These are phyloP conservation scores for Daldinia vernicosa DNA, from an alignment of 495 filamentous ascomycete species.

Conservation along the genomic window DNA sequence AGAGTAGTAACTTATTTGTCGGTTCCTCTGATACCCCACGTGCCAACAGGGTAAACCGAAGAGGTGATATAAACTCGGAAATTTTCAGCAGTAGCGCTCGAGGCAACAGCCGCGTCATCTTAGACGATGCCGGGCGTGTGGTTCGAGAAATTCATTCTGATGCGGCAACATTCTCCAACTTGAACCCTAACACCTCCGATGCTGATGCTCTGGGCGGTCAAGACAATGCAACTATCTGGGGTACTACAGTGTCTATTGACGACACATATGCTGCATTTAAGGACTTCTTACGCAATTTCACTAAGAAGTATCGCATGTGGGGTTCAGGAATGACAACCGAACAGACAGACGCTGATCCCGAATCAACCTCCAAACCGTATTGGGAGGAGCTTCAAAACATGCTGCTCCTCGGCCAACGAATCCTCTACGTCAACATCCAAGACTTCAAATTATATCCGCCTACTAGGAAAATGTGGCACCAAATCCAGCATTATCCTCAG, in stretches of 20 bases:
- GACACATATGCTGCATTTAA: constrained; percentile 88
- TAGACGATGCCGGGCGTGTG: constrained; percentile 82
- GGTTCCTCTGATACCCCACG: constrained; percentile 65
- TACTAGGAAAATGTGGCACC: constrained; percentile 93
- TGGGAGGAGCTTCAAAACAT: constrained; percentile 88
- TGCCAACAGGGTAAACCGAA: constrained; percentile 59
- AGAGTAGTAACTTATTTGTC: constrained; percentile 88
- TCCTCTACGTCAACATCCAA: constrained; percentile 85
- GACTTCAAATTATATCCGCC: constrained; percentile 94
- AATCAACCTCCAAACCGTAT: constrained; percentile 77
- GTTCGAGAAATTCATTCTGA: constrained; percentile 72
- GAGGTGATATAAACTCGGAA: constrained; percentile 86
- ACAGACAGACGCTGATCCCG: constrained; percentile 69
- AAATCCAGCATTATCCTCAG: constrained; percentile 88
- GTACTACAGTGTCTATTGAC: constrained; percentile 92
- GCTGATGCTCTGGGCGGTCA: constrained; percentile 84
- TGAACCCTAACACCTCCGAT: constrained; percentile 89
- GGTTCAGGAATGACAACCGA: constrained; percentile 81
- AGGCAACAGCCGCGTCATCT: constrained; percentile 75
- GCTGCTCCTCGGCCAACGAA: constrained; percentile 81
- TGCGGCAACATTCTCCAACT: constrained; percentile 83
- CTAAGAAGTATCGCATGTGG: constrained; percentile 92
- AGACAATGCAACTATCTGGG: constrained; percentile 90
- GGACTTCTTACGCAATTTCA: constrained; percentile 89
- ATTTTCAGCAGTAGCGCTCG: constrained; percentile 70